Conservation (phyloP, 768 basidiomycete genomes). For the Podaxis mareebaensis region DNA sequence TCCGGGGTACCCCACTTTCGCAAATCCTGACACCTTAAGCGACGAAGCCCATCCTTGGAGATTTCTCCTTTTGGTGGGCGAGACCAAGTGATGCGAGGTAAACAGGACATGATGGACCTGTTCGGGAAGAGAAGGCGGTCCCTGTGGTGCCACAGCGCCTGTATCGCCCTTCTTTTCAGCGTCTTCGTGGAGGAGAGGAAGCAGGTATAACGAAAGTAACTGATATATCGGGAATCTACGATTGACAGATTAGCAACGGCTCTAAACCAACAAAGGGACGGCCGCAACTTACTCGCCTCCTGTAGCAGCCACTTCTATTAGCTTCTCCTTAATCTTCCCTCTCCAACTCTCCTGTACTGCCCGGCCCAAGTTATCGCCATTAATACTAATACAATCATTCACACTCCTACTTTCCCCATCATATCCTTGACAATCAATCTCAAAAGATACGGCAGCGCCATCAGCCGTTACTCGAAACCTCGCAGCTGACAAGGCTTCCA, state of each 20-base stretch:
- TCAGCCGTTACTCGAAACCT: conserved; percentile 15
- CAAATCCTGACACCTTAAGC: conserved; percentile 61
- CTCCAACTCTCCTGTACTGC: conserved; percentile 53
- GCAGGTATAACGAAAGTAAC: conserved; percentile 54
- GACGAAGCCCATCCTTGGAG: conserved; percentile 56
- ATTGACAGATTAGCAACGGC: neutral
- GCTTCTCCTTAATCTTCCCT: conserved; percentile 35
- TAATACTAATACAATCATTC: conserved; percentile 28
- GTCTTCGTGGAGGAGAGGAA: conserved; percentile 55
- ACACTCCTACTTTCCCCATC: conserved; percentile 12
- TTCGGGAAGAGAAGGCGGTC: conserved; percentile 10
- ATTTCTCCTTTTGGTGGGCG: conserved; percentile 61
- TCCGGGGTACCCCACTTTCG: conserved; percentile 76
- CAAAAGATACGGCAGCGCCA: conserved; percentile 9
- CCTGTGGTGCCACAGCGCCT: neutral
- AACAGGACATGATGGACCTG: conserved; percentile 54
- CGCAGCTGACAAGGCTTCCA: conserved; percentile 16
- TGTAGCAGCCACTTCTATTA: conserved; percentile 34
- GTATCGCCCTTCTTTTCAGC: conserved; percentile 10
- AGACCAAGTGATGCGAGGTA: conserved; percentile 72
- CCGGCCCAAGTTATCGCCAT: conserved; percentile 47
- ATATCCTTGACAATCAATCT: conserved; percentile 16
- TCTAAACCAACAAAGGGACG: neutral
- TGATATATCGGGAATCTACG: conserved; percentile 63
- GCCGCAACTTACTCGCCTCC: conserved; percentile 30